Conservation (phyloP, 352 stramenopile genomes). For the Saprolegnia diclina region DNA sequence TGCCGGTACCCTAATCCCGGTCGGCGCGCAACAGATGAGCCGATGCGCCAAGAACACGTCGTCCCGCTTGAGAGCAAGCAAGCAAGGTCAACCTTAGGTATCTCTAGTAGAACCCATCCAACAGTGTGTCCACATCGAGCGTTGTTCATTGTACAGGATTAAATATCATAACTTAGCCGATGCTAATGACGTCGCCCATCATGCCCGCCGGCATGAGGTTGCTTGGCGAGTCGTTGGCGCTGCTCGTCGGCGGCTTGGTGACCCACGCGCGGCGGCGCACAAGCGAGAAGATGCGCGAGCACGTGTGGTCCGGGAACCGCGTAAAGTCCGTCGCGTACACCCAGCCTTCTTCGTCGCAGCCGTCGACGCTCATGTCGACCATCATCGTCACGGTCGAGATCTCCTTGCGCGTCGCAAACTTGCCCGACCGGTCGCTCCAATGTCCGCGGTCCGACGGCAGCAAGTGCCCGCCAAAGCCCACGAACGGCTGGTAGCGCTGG, state of each 20-base stretch:
- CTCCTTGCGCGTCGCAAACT: conserved; percentile 30
- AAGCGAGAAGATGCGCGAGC: conserved; percentile 6
- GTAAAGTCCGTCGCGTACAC: conserved; percentile 81
- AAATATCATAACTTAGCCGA: too few relatives aligned
- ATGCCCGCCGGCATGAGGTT: too few relatives aligned
- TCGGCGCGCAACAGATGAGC: too few relatives aligned
- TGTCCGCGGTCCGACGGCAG: conserved; percentile 72
- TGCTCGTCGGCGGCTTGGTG: background rate
- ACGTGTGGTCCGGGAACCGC: conserved; percentile 6
- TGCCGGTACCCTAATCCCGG: too few relatives aligned
- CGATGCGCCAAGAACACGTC: too few relatives aligned
- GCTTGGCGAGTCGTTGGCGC: background rate
- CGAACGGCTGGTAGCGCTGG: conserved; percentile 80
- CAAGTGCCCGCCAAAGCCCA: conserved; percentile 73
- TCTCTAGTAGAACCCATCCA: too few relatives aligned
- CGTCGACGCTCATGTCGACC: conserved; percentile 55
- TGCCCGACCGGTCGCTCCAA: conserved; percentile 75
- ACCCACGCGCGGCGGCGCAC: conserved; percentile 23
- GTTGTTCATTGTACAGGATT: too few relatives aligned
- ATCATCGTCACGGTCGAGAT: conserved; percentile 46
- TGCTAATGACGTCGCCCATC: too few relatives aligned
- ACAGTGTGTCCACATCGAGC: too few relatives aligned
- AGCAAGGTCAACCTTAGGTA: too few relatives aligned
- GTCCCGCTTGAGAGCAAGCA: too few relatives aligned
- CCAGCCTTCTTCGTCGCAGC: conserved; percentile 74